phyloP scores from a whole-genome alignment of 495 filamentous ascomycete species.

The Penicillium coffeae region DNA sequence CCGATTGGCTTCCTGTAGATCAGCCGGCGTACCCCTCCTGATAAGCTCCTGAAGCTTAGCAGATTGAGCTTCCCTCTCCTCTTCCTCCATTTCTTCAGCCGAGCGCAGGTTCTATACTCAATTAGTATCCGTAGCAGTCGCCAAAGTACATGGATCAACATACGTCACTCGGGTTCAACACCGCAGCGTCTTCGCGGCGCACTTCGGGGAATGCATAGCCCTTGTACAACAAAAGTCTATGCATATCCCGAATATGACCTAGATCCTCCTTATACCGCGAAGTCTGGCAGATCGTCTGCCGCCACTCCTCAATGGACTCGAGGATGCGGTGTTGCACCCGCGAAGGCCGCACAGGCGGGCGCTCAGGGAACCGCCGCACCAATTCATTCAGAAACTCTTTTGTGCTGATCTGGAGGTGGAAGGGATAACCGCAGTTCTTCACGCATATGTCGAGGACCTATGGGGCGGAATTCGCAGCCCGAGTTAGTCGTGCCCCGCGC shows the following conservation, averaged over 20 bases:
- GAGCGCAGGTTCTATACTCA: conserved; percentile 77
- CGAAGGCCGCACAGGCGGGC: conserved; percentile 79
- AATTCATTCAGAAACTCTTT: conserved; percentile 99
- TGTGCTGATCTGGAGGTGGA: conserved; percentile 96
- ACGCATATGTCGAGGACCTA: conserved; percentile 95
- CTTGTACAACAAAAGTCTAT: conserved; percentile 90
- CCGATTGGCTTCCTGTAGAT: conserved; percentile 91
- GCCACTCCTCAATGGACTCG: conserved; percentile 98
- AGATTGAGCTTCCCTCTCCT: conserved; percentile 89
- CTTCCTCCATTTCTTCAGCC: conserved; percentile 98
- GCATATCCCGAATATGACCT: conserved; percentile 97
- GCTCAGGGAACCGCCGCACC: conserved; percentile 91
- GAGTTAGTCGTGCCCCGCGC: conserved; percentile 23
- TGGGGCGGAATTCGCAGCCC: conserved; percentile 1
- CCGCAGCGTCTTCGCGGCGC: conserved; percentile 87
- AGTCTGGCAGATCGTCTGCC: conserved; percentile 95
- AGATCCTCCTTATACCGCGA: conserved; percentile 95
- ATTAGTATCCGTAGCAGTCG: conserved; percentile 24
- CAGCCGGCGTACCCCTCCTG: conserved; percentile 82
- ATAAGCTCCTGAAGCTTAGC: conserved; percentile 97
- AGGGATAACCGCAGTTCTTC: conserved; percentile 99
- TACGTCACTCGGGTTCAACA: conserved; percentile 96
- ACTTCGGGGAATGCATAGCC: conserved; percentile 94
- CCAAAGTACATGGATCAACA: conserved; percentile 31
- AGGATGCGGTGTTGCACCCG: conserved; percentile 88